Evolutionary conservation across 306 rosid genomes (phyloP), one percentile per base, ranked within the genome.

Genomic region (Quercus bicolor): DNA sequence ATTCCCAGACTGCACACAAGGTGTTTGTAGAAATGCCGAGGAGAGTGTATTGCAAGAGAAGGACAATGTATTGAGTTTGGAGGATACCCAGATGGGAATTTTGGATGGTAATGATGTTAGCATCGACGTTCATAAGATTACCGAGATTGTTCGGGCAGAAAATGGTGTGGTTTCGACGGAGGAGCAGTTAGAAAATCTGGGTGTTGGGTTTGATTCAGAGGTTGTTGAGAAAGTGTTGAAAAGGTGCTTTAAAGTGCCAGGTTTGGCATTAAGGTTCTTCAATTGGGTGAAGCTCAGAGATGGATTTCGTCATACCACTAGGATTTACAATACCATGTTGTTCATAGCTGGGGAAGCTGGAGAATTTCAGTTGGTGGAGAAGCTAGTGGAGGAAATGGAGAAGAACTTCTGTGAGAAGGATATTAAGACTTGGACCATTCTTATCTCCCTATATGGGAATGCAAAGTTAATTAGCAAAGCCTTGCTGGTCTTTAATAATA

Each of bases 381-480:
- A 81, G 84, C 79, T 94, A 78, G 83, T 86, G 78, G 89, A 82
- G 79, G 97, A 92, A 84, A 94, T 92, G 95, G 90, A 84, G 75
- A 80, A 64, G 54, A 43, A 21, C 76, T 87, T 56, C 18, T 64
- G 90, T 73, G 51, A 78, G 60, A 91, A 87, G 81, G 90, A 92
- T 84, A 73, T 91, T 68, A 91, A 71, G 75, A 91, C 97, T 21
- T 94, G 98, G 97, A 91, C 97, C 72, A 86, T 94, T 79, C 92
- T 94, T 57, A 75, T 94, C 59, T 78, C 93, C 2, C 79, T 74
- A 20, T 94, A 91, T 79, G 98, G 98, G 52, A 88, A 86, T 70
- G 90, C 82, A 23, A 94, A 79, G 79, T 79, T 84, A 79, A 85
- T 88, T 66, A 92, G 95, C 23, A 84, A 83, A 81, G 88, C 93